Base-by-base conservation (phyloP, 2,329 filamentous ascomycete species). In the Ascochyta clinopodiicola region DNA sequence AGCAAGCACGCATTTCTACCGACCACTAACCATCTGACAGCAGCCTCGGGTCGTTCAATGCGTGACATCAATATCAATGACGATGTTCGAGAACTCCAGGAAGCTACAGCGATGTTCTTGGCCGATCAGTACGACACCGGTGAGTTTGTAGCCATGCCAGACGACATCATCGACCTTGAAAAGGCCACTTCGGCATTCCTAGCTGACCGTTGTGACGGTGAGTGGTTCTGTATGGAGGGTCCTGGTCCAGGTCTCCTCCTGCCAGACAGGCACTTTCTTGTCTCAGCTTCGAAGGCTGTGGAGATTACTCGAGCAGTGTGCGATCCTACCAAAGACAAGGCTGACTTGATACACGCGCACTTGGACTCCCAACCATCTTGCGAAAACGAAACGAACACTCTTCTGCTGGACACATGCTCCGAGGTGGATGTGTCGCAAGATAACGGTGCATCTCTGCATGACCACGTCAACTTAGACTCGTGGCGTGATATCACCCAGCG, bases 171-270 rank as follows among this genome's bases (percentile, higher is more conserved):
- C 12, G 36, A 37, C 6, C 17, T 63, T 3, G 42, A 44, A 21
- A 22, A 51, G 6, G 58, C 56, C 17, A 58, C 56, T 24, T 19
- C 36, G 24, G 37, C 24, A 1, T 59, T 62, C 17, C 17, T 59
- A 6, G 43, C 42, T 25, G 51, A 57, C 19, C 36, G 40, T 13
- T 27, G 31, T 7, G 36, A 51, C 17, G 44, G 44, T 31, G 53
- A 63, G 19, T 60, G 31, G 22, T 37, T 32, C 1, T 56, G 42
- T 17, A 31, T 51, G 4, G 40, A 48, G 25, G 40, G 34, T 19
- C 2, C 25, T 24, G 25, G 12, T 44, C 1, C n/a, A 12, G 34
- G 46, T 42, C 35, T 55, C 13, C 21, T 56, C 13, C 32, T 61
- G 1, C 51, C 51, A 10, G 55, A 49, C 12, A 48, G 58, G 17